Percentiles rank a stretch among this genome's conserved stretches.
Conservation (phyloP, 2,329 filamentous ascomycete species). For the Grosmannia clavigera region DNA sequence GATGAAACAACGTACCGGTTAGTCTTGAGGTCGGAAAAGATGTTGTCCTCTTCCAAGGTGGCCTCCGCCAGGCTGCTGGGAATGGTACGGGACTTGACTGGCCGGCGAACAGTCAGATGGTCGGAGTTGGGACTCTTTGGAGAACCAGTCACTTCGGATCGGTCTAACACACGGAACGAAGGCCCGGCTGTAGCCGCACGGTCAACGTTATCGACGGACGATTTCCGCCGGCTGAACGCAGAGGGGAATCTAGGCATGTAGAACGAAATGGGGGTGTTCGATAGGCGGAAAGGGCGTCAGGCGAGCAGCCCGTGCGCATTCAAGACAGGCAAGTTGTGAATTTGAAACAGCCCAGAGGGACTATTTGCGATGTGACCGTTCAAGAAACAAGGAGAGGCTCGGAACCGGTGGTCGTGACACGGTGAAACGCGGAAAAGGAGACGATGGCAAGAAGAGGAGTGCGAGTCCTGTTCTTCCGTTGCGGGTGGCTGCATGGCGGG, state of each 20-base stretch:
- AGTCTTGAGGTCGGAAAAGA: constrained; percentile 43
- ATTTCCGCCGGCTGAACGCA: constrained; percentile 47
- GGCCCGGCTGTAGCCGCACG: constrained; percentile 35
- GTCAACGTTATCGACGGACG: constrained; percentile 41
- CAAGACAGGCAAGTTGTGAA: background rate
- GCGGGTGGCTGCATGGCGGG: constrained; percentile 24
- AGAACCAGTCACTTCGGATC: constrained; percentile 29
- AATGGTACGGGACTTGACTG: constrained; percentile 23
- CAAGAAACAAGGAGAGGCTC: background rate
- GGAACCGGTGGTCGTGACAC: background rate
- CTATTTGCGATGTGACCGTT: background rate
- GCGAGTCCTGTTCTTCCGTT: background rate
- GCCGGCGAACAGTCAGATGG: constrained; percentile 27
- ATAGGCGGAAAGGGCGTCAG: background rate
- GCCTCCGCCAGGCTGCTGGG: constrained; percentile 27
- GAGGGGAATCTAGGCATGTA: constrained; percentile 53
- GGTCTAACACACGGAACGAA: constrained; percentile 47
- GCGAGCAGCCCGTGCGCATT: background rate
- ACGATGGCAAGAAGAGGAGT: background rate
- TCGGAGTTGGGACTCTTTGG: constrained; percentile 37
- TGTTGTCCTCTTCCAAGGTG: constrained; percentile 34
- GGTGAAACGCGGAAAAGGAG: background rate
- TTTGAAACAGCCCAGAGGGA: background rate
- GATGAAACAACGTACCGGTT: constrained; percentile 35
- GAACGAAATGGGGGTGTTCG: constrained; percentile 14